phyloP scores from a whole-genome alignment of 1,284 basidiomycete genomes.

The Rhodofomes roseus region DNA sequence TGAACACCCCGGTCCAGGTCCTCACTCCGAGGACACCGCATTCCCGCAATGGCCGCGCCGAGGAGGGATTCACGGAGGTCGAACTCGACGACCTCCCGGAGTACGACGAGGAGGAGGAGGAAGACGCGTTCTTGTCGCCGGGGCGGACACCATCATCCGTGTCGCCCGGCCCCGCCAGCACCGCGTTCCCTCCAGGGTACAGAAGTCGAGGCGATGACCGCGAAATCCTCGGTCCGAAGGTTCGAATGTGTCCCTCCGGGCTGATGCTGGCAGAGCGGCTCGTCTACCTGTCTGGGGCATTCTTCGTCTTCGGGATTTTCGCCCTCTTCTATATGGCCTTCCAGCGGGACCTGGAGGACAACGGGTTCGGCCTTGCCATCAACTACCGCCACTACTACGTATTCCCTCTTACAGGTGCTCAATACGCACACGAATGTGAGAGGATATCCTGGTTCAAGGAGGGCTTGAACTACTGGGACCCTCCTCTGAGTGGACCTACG shows the following conservation, averaged over 20 bases:
- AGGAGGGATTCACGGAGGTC: conserved; percentile 48
- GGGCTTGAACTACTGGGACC: conserved; percentile 55
- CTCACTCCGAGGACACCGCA: conserved; percentile 64
- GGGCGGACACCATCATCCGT: conserved; percentile 49
- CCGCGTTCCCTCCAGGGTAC: conserved; percentile 39
- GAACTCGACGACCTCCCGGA: conserved; percentile 40
- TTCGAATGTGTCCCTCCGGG: conserved; percentile 3
- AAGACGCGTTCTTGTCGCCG: background rate
- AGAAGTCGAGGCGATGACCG: conserved; percentile 38
- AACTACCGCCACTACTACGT: conserved; percentile 57
- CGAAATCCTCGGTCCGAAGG: conserved; percentile 5
- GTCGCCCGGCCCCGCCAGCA: conserved; percentile 46
- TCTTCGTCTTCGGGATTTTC: conserved; percentile 47
- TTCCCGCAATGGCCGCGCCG: conserved; percentile 53
- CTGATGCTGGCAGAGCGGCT: conserved; percentile 14
- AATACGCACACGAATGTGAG: conserved; percentile 56
- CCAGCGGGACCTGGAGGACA: conserved; percentile 31
- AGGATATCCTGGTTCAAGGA: conserved; percentile 48
- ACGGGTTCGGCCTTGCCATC: conserved; percentile 31
- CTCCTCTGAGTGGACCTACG: conserved; percentile 23
- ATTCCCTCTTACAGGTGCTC: conserved; percentile 52
- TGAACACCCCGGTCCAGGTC: conserved; percentile 32
- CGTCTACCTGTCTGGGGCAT: conserved; percentile 41
- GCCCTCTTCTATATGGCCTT: conserved; percentile 48
- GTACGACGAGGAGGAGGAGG: conserved; percentile 38